Evolutionary conservation across 768 basidiomycete species (phyloP).

Genomic region (Epithele typhae): DNA sequence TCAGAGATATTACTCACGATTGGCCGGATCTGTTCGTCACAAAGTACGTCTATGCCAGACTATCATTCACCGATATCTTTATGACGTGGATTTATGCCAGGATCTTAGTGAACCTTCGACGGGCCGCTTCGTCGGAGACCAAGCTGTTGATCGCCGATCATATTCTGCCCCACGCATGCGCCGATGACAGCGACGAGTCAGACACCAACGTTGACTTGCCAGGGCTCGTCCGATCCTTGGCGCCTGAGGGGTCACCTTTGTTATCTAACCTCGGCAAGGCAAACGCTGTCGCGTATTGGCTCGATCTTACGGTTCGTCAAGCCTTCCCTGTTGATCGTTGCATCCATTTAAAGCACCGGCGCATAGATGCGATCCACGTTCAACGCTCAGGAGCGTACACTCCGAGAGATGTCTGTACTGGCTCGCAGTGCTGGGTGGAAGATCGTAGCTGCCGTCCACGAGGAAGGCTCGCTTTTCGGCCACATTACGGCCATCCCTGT

Average conservation of each 20-base stretch:
- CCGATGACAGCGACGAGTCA: slow-evolving; percentile 36
- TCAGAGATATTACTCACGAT: slow-evolving; percentile 72
- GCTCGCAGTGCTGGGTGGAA: slow-evolving; percentile 66
- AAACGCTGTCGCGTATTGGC: slow-evolving; percentile 63
- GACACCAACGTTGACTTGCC: slow-evolving; percentile 26
- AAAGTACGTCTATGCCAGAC: slow-evolving; percentile 8
- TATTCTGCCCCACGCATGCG: slow-evolving; percentile 64
- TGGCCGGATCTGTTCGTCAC: slow-evolving; percentile 58
- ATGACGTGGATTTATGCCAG: slow-evolving; percentile 24
- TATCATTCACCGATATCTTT: not conserved
- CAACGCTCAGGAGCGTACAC: slow-evolving; percentile 66
- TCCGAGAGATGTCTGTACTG: slow-evolving; percentile 56
- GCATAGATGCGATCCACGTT: slow-evolving; percentile 66
- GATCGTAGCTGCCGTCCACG: slow-evolving; percentile 52
- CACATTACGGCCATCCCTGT: slow-evolving; percentile 66
- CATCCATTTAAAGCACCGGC: slow-evolving; percentile 45
- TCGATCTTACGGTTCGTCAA: slow-evolving; percentile 57
- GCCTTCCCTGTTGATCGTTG: not conserved
- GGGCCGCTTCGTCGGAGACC: slow-evolving; percentile 40
- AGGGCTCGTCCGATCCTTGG: slow-evolving; percentile 47
- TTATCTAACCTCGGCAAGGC: slow-evolving; percentile 72
- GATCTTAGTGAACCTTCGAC: slow-evolving; percentile 43
- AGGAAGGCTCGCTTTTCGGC: slow-evolving; percentile 64
- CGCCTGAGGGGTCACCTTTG: slow-evolving; percentile 54
- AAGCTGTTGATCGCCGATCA: slow-evolving; percentile 69